Evolutionary conservation across 2,329 filamentous ascomycete genomes (phyloP), one percentile per base, ranked within the genome.

Genomic region (Cladophialophora bantiana): DNA sequence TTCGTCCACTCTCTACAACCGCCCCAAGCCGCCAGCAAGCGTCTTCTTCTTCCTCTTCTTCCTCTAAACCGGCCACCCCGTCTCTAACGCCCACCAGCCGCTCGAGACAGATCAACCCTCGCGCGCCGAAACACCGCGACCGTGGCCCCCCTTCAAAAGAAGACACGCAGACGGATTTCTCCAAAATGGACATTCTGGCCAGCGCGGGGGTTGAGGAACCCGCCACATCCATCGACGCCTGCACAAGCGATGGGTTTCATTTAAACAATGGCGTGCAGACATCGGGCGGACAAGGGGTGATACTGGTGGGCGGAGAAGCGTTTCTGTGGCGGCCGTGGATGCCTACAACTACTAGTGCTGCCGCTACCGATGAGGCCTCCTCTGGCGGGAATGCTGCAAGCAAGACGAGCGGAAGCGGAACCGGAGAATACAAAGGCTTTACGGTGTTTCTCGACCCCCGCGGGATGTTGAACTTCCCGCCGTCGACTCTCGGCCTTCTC

Each of bases 241-340:
- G 92, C 80, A 87, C 91, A 66, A 82, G 85, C 67, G 89, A 94
- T 73, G 95, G 95, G 1, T 99, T 99, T 78, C 88, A 90, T 70
- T 83, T 99, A 54, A 91, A 95, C 79, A 96, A 89, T 73, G 93
- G 94, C 10, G 81, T 91, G 40, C 88, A 86, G 61, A 87, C 96
- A 35, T 80, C 82, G 1, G 87, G 87, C 54, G 89, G 90, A 0
- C 84, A 87, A 59, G 94, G 93, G 0, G 86, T 93, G 32, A 77
- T 99, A 68, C 84, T 99, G 4, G 85, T 97, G 1, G 90, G 88
- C 48, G 94, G 94, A 5, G 93, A 98, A 78, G 93, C 90, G 0
- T 98, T 97, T 77, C 81, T 84, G 59, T 99, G 95, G 95, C 83
- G 86, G 75, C 95, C 95, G 4, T 97, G 94, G 93, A 48, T 40